Conservation (phyloP, 805 yeast genomes). For the Hagleromyces aurorensis region DNA sequence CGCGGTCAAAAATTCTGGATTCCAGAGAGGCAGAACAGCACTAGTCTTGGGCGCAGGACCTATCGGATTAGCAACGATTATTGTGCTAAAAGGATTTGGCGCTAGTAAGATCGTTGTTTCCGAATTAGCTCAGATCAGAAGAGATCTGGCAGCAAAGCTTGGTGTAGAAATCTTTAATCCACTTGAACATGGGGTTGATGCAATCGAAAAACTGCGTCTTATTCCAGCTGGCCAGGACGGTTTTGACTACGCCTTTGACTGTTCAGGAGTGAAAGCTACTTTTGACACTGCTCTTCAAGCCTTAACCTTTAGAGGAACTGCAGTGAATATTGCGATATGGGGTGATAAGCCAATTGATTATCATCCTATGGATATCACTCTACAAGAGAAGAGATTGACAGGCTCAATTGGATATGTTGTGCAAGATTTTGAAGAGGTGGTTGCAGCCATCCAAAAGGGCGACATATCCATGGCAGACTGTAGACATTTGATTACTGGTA, state of each 20-base stretch:
- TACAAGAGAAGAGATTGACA: conserved; percentile 45
- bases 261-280: conserved; percentile 46
- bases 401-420: conserved; percentile 58
- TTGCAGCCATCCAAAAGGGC: conserved; percentile 42
- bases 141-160: conserved; percentile 40
- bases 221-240: conserved; percentile 39
- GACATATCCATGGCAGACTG: conserved; percentile 38
- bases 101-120: conserved; percentile 41
- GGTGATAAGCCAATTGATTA: conserved; percentile 41
- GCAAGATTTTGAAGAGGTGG: conserved; percentile 49
- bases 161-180: conserved; percentile 49
- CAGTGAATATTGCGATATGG: conserved; percentile 64
- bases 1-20: conserved; percentile 41
- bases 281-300: conserved; percentile 44
- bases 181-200: conserved; percentile 29
- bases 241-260: conserved; percentile 45
- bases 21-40: conserved; percentile 39
- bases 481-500: conserved; percentile 46
- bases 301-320: conserved; percentile 44
- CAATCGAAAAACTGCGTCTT: conserved; percentile 34
- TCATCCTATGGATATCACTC: conserved; percentile 48
- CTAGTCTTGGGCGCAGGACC: conserved; percentile 57
- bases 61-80: conserved; percentile 51
- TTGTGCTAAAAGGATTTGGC: conserved; percentile 46
- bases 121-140: conserved; percentile 42